A percentile compares a stretch with the other conserved stretches of the same genome.
phyloP scores from a whole-genome alignment of 176 grass and related monocot species.

The Puccinellia tenuiflora region DNA sequence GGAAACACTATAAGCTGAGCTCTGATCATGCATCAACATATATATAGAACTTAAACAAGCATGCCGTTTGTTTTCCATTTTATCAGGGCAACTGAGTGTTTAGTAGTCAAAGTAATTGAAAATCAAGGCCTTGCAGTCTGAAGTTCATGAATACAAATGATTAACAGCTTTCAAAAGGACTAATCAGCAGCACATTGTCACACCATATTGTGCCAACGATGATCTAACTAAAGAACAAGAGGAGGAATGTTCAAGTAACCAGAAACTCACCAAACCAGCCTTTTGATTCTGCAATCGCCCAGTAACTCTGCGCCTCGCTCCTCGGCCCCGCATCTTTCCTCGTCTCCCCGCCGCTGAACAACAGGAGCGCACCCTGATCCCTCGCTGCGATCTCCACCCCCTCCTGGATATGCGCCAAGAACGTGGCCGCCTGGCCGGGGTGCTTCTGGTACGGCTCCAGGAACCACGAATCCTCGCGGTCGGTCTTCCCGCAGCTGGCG shows the following conservation, averaged over 20 bases:
- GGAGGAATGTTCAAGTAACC: neutral
- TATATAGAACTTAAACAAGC: neutral
- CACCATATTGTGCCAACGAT: neutral
- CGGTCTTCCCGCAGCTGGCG: constrained; percentile 46
- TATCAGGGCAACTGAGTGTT: neutral
- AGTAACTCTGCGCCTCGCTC: constrained; percentile 96
- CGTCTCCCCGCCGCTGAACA: constrained; percentile 92
- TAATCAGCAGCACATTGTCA: neutral
- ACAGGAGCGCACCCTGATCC: constrained; percentile 60
- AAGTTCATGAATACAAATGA: neutral
- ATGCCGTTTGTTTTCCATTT: neutral
- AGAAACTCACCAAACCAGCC: constrained; percentile 75
- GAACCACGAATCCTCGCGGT: constrained; percentile 82
- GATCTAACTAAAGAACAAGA: neutral
- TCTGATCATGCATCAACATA: neutral
- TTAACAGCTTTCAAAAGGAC: neutral
- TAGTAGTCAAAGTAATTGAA: neutral
- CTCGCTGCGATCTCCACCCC: constrained; percentile 50
- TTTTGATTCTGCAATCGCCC: constrained; percentile 69
- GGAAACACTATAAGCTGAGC: neutral
- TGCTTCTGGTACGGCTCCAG: constrained; percentile 87
- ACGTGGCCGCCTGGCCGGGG: constrained; percentile 73
- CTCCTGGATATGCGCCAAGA: constrained; percentile 77
- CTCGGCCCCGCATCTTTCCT: constrained; percentile 75
- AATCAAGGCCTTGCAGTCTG: neutral